phyloP scores from a whole-genome alignment of 805 yeast species.

The Kluyveromyces nonfermentans region DNA sequence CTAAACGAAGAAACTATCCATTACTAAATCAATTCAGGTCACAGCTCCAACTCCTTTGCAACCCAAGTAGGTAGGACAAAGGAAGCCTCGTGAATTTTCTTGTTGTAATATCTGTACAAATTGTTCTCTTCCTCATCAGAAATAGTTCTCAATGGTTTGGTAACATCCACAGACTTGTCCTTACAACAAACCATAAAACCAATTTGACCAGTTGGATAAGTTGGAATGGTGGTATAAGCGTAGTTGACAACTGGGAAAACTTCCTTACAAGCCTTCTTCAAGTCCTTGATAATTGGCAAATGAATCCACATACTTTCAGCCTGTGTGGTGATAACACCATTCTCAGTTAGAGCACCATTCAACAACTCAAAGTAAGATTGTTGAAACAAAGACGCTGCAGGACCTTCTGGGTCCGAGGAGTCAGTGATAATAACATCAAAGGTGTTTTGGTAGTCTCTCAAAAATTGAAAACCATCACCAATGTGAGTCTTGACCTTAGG shows the following conservation, averaged over 20 bases:
- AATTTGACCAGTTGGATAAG: slow-evolving; percentile 94
- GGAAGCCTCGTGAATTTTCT: slow-evolving; percentile 76
- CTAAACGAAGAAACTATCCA: not conserved
- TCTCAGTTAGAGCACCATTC: slow-evolving; percentile 78
- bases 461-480: slow-evolving; percentile 96
- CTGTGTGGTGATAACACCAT: slow-evolving; percentile 89
- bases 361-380: slow-evolving; percentile 82
- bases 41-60: slow-evolving; percentile 36
- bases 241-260: slow-evolving; percentile 90
- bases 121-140: slow-evolving; percentile 51
- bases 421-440: slow-evolving; percentile 96
- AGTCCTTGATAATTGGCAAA: slow-evolving; percentile 69
- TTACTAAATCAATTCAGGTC: not conserved
- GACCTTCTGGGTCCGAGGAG: slow-evolving; percentile 98
- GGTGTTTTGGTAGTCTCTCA: slow-evolving; percentile 71
- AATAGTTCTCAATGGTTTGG: slow-evolving; percentile 58
- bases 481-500: slow-evolving; percentile 86
- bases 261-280: slow-evolving; percentile 70
- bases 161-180: slow-evolving; percentile 54
- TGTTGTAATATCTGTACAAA: slow-evolving; percentile 74
- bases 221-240: slow-evolving; percentile 88
- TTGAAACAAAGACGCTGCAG: slow-evolving; percentile 90
- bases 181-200: slow-evolving; percentile 97
- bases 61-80: slow-evolving; percentile 93
- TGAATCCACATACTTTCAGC: slow-evolving; percentile 95